Conservation (phyloP, 169 alveolate species). For the Eimeria falciformis region DNA sequence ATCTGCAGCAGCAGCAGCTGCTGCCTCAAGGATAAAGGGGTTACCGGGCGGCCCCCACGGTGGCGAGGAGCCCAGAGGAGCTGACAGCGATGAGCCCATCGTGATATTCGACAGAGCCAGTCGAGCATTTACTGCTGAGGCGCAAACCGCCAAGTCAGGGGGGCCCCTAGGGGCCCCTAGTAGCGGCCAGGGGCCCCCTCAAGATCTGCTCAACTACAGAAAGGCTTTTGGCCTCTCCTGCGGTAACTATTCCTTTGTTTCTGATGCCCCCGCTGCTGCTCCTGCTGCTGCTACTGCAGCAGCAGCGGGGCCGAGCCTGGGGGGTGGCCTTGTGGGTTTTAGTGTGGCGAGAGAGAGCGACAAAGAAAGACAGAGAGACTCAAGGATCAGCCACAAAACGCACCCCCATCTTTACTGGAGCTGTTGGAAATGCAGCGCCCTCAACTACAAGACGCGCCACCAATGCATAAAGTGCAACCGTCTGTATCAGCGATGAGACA, state of each 20-base stretch:
- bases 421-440: constrained; percentile 75
- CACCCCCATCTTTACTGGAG: constrained; percentile 76
- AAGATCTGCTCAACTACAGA: constrained; percentile 25
- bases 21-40: background rate
- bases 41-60: background rate
- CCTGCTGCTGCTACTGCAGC: constrained; percentile 37
- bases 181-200: background rate
- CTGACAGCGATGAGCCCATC: background rate
- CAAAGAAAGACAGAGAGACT: background rate
- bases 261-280: background rate
- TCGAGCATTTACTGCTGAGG: constrained; percentile 21
- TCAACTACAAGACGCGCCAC: constrained; percentile 60
- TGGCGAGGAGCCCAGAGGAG: background rate
- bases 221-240: constrained; percentile 59
- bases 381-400: constrained; percentile 32
- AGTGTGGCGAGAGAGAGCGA: background rate
- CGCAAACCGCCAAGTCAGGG: background rate
- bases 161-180: constrained; percentile 43
- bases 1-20: background rate
- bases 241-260: constrained; percentile 49
- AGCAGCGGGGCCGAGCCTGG: constrained; percentile 20
- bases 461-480: constrained; percentile 71
- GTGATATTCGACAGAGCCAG: constrained; percentile 18
- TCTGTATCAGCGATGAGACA: constrained; percentile 10
- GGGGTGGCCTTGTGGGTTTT: background rate